A percentile compares a stretch with the other conserved stretches of the same genome.
These are phyloP conservation scores for Sicyos baderoa DNA, from an alignment of 306 rosid genomes.

Conservation along the genomic window DNA sequence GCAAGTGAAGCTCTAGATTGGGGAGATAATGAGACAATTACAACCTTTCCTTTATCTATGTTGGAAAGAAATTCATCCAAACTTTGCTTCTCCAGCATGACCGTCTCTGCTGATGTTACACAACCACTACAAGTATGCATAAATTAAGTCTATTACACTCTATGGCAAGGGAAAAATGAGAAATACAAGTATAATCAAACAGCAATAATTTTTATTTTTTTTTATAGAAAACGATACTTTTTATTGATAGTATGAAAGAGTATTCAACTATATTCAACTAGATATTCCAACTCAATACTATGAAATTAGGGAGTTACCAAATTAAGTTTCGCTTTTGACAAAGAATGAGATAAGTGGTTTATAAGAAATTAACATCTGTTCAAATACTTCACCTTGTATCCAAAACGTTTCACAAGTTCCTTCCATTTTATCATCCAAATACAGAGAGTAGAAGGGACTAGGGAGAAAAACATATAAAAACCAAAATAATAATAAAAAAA, in stretches of 20 bases:
- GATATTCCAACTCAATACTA: neutral
- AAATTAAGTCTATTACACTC: constrained; percentile 15
- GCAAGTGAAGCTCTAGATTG: constrained; percentile 95
- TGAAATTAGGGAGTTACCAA: neutral
- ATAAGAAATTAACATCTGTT: neutral
- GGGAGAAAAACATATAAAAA: neutral
- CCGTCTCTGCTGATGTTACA: constrained; percentile 87
- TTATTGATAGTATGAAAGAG: no score
- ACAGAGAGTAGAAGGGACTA: neutral
- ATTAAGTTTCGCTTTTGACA: neutral
- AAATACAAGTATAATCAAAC: neutral
- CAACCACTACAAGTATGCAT: constrained; percentile 63
- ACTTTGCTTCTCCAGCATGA: constrained; percentile 96
- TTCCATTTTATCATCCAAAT: neutral
- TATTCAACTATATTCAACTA: neutral
- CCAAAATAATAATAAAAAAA: neutral
- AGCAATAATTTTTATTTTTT: neutral
- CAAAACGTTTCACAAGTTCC: neutral
- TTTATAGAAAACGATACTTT: no score
- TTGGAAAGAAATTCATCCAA: constrained; percentile 79
- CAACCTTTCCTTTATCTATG: constrained; percentile 51
- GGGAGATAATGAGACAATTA: constrained; percentile 77
- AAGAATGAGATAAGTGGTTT: neutral
- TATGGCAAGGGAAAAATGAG: neutral
- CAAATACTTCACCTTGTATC: neutral